Evolutionary conservation across 768 basidiomycete species (phyloP), one percentile per base, ranked within the genome.

Genomic region (Amanita molliuscula): DNA sequence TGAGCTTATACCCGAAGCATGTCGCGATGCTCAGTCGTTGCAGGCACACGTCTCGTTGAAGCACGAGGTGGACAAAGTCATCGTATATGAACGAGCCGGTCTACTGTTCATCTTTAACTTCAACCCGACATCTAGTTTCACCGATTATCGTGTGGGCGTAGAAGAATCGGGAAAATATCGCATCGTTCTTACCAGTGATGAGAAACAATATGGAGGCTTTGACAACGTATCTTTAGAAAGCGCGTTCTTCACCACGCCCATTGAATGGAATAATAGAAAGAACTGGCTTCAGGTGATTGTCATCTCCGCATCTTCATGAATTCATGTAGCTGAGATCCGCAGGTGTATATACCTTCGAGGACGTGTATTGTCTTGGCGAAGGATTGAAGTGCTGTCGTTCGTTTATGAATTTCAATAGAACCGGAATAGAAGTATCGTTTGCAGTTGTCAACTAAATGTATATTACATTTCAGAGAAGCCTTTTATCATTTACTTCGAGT

Each of bases 61-160:
- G 71, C 75, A 98, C 62, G 92, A 98, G 65, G 65, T 53, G 8
- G 96, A 98, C 76, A 98, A 97, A 70, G 77, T 95, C 54, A 71
- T 98, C 59, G 92, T 88, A 5, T 97, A 81, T 62, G 96, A 99
- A 72, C 86, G 96, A 46, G 93, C 88, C 16, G 88, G 90, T 28
- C 74, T 98, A 37, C 68, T 99, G 40, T 99, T 97, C 72, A 74
- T 98, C 58, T 98, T 96, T 78, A 98, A 99, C 69, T 95, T 98
- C 76, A 83, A 97, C 70, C 83, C 90, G 4, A 79, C 77, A n/a
- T 65, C 88, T 35, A 95, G 92, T 53, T 99, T 82, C 70, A 80
- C 82, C 40, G 92, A 97, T 65, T 99, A 97, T 67, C 82, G 93
- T 42, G 83, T 98, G 46, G 96, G 96, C 4, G 79, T 95, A 18